A percentile compares a stretch with the other conserved stretches of the same genome.
Evolutionary conservation across 2,329 filamentous ascomycete genomes (phyloP).

Genomic region (Eutypella sp.): DNA sequence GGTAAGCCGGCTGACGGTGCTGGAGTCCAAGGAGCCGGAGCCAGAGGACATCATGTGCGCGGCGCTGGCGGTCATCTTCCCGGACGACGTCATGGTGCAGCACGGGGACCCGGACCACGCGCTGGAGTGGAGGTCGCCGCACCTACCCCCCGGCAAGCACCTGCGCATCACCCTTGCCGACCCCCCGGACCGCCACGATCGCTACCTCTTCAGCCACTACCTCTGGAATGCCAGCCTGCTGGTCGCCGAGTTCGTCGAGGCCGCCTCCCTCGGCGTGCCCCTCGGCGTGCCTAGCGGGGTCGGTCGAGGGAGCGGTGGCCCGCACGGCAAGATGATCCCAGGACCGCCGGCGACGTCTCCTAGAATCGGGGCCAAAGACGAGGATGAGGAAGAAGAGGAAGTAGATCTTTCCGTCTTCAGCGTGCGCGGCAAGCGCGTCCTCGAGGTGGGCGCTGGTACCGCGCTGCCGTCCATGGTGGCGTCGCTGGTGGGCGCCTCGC

Average conservation of each 20-base stretch:
- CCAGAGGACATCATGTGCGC: constrained; percentile 58
- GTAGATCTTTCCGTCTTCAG: constrained; percentile 1
- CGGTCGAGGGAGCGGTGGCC: background rate
- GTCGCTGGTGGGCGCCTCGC: constrained; percentile 39
- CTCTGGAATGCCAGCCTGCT: constrained; percentile 64
- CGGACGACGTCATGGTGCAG: constrained; percentile 60
- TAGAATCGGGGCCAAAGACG: background rate
- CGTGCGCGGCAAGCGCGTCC: constrained; percentile 37
- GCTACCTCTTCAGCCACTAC: constrained; percentile 64
- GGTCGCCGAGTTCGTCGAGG: constrained; percentile 52
- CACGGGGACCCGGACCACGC: constrained; percentile 58
- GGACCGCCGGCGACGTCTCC: no score
- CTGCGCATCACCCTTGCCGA: constrained; percentile 42
- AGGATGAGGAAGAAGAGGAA: background rate
- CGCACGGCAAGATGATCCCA: no score
- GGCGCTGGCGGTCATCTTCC: constrained; percentile 60
- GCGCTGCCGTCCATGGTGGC: constrained; percentile 48
- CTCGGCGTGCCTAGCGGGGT: background rate
- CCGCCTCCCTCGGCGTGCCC: constrained; percentile 32
- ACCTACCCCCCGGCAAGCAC: constrained; percentile 40
- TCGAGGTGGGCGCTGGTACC: constrained; percentile 66
- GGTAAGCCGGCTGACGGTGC: constrained; percentile 37
- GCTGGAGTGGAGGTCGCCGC: constrained; percentile 54
- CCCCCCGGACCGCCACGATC: constrained; percentile 46
- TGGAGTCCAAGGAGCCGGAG: constrained; percentile 30